A percentile compares a stretch with the other conserved stretches of the same genome.
Evolutionary conservation across 2,329 filamentous ascomycete species (phyloP).

Genomic region (Phialocephala subalpina): DNA sequence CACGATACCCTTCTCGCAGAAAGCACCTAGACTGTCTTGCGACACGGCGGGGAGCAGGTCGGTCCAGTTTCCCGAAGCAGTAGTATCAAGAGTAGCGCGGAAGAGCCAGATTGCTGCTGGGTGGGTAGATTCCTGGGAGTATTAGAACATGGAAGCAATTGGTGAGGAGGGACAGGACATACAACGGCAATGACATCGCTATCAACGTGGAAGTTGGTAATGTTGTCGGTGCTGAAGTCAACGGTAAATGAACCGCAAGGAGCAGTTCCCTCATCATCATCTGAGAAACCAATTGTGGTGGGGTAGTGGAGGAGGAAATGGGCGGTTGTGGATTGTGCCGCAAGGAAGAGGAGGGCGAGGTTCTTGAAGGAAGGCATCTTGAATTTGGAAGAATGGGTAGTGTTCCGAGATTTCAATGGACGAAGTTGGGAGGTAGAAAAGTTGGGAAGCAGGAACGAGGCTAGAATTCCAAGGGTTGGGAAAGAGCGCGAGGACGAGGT

Average conservation of each 20-base stretch:
- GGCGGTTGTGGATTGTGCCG: conserved; percentile 49
- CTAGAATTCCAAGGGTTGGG: background rate
- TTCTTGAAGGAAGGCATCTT: conserved; percentile 20
- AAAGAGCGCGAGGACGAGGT: conserved; percentile 4
- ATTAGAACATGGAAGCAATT: background rate
- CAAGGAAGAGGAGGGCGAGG: conserved; percentile 24
- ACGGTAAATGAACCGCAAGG: conserved; percentile 65
- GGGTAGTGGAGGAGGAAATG: conserved; percentile 64
- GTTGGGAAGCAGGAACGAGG: background rate
- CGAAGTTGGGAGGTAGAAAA: background rate
- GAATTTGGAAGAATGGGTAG: background rate
- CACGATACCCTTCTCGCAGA: background rate
- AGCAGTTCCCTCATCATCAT: conserved; percentile 52
- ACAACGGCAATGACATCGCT: conserved; percentile 58
- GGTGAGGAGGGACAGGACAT: background rate
- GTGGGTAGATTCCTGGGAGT: conserved; percentile 52
- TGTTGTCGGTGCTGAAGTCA: conserved; percentile 57
- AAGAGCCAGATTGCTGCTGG: conserved; percentile 63
- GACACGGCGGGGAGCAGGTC: background rate
- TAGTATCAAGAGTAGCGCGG: conserved; percentile 56
- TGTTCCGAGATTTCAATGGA: conserved; percentile 3
- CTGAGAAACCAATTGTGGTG: conserved; percentile 56
- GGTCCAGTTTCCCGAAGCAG: conserved; percentile 46
- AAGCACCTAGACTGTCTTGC: background rate
- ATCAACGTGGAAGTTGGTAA: conserved; percentile 64